Evolutionary conservation across 805 yeast genomes (phyloP).

Genomic region (Maudiozyma pseudohumilis): DNA sequence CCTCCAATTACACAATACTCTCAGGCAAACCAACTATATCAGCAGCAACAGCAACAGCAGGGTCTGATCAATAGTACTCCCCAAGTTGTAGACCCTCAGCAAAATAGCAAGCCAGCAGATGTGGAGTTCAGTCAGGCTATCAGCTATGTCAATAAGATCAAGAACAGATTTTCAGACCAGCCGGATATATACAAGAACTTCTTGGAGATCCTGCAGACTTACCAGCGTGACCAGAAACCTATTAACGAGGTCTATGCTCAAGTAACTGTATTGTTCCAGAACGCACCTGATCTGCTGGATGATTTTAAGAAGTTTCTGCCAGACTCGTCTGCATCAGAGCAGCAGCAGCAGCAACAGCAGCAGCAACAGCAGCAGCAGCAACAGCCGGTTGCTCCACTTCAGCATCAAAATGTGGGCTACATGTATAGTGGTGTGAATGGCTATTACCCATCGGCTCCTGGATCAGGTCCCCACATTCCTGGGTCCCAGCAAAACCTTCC

Average conservation of each 20-base stretch:
- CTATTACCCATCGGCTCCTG: slow-evolving; percentile 1
- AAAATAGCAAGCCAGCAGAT: slow-evolving; percentile 38
- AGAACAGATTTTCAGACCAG: slow-evolving; percentile 83
- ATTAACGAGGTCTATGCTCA: slow-evolving; percentile 92
- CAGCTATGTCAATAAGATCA: slow-evolving; percentile 90
- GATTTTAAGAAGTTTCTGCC: slow-evolving; percentile 95
- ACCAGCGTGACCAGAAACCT: slow-evolving; percentile 92
- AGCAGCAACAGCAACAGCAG: slow-evolving; percentile 10
- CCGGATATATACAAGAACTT: slow-evolving; percentile 95
- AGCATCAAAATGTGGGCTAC: slow-evolving; percentile 6
- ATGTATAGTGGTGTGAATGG: slow-evolving; percentile 5
- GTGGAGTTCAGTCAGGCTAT: slow-evolving; percentile 97
- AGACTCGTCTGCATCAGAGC: slow-evolving; percentile 35
- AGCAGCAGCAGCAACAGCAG: slow-evolving; percentile 21
- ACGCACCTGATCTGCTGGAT: slow-evolving; percentile 88
- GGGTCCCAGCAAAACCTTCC: slow-evolving; percentile 25
- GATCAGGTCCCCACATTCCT: not conserved
- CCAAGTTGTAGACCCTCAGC: slow-evolving; percentile 4
- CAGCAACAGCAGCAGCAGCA: slow-evolving; percentile 12
- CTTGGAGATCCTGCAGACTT: slow-evolving; percentile 89
- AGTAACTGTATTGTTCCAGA: slow-evolving; percentile 77
- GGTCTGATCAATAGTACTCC: not conserved
- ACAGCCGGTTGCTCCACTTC: slow-evolving; percentile 8
- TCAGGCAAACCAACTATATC: slow-evolving; percentile 6
- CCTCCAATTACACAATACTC: slow-evolving; percentile 6